phyloP scores from a whole-genome alignment of 441 rosid genomes.

The Erodium texanum region DNA sequence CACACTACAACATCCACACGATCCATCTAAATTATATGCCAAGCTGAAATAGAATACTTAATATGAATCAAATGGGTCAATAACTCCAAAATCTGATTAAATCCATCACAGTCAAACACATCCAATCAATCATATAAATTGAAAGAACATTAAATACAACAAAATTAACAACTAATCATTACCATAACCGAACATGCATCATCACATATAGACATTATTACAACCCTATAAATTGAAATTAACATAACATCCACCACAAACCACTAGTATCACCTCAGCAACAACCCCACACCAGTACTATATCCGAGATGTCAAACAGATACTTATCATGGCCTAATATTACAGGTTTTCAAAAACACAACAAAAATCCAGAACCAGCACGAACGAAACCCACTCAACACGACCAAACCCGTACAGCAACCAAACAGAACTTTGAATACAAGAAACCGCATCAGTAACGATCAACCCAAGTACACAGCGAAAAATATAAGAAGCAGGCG shows the following conservation, averaged over 20 bases:
- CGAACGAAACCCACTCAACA: background rate
- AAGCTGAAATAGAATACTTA: too few relatives aligned
- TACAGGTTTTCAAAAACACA: too few relatives aligned
- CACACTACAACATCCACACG: too few relatives aligned
- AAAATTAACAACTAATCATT: background rate
- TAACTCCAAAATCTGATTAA: background rate
- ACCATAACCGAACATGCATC: background rate
- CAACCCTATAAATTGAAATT: background rate
- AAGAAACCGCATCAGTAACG: background rate
- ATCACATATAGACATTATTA: background rate
- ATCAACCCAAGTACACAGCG: background rate
- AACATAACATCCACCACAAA: background rate
- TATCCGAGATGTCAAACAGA: too few relatives aligned
- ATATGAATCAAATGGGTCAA: background rate
- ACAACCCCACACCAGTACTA: too few relatives aligned
- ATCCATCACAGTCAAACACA: conserved; percentile 2
- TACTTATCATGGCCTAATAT: too few relatives aligned
- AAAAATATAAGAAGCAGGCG: background rate
- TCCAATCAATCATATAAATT: background rate
- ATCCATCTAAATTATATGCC: too few relatives aligned
- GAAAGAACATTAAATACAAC: background rate
- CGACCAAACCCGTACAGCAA: background rate
- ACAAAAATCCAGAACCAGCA: background rate
- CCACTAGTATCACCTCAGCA: background rate
- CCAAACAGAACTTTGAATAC: background rate